Percentiles rank a stretch among this genome's conserved stretches.
phyloP scores from a whole-genome alignment of 2,329 filamentous ascomycete species.

The Chalaropsis thielavioides region DNA sequence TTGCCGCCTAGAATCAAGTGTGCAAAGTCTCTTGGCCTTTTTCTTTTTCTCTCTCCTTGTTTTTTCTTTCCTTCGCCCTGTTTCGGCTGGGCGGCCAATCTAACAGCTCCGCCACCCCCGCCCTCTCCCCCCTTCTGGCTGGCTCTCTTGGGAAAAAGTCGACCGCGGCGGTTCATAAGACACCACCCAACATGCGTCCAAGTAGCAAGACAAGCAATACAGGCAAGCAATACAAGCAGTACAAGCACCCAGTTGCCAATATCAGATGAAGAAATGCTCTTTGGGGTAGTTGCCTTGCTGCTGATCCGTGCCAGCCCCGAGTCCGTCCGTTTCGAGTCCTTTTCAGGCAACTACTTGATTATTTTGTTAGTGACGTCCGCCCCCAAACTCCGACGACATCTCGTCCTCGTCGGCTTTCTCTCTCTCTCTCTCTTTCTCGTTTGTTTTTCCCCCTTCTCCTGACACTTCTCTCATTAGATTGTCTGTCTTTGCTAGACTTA shows the following conservation, averaged over 20 bases:
- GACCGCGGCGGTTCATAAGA: neutral
- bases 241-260: neutral
- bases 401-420: too few relatives aligned
- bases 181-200: too few relatives aligned
- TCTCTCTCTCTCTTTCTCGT: too few relatives aligned
- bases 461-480: too few relatives aligned
- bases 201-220: neutral
- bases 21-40: too few relatives aligned
- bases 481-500: too few relatives aligned
- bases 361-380: too few relatives aligned
- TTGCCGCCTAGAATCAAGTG: neutral
- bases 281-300: neutral
- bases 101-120: slow-evolving; percentile 5
- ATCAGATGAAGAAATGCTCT: neutral
- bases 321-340: neutral
- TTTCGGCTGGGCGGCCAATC: neutral
- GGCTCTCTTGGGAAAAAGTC: neutral
- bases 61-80: neutral
- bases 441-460: too few relatives aligned
- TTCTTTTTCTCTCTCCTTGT: neutral
- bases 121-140: neutral
- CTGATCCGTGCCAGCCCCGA: neutral
- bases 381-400: neutral
- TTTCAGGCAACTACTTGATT: neutral
- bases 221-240: neutral